phyloP scores from a whole-genome alignment of 2,329 filamentous ascomycete species.

The Dothidotthia symphoricarpi region DNA sequence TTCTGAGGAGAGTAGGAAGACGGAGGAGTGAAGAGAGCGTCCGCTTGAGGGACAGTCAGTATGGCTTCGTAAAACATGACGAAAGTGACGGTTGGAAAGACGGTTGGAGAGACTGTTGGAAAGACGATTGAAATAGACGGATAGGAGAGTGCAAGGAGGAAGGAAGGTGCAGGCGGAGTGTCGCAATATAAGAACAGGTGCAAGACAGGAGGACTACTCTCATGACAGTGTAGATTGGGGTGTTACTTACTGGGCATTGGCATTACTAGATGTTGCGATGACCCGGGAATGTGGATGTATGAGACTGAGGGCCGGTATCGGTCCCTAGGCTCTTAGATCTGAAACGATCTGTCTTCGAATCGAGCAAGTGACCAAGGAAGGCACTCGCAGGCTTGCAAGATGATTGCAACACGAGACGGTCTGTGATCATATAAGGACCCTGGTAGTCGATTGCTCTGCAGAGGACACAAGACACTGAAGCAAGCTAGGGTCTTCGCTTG shows the following conservation, averaged over 20 bases:
- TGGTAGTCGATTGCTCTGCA: constrained; percentile 34
- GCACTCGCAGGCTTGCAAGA: constrained; percentile 31
- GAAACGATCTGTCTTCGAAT: constrained; percentile 39
- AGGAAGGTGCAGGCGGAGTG: constrained; percentile 5
- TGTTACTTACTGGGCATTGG: constrained; percentile 42
- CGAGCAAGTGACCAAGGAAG: constrained; percentile 39
- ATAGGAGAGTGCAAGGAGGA: constrained; percentile 8
- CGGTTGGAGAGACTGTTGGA: constrained; percentile 17
- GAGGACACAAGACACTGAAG: constrained; percentile 35
- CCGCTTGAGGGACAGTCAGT: constrained; percentile 45
- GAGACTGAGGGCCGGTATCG: constrained; percentile 35
- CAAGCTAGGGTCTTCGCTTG: constrained; percentile 34
- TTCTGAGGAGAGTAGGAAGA: constrained; percentile 44
- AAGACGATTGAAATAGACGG: constrained; percentile 16
- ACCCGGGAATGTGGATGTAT: constrained; percentile 37
- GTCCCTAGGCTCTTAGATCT: constrained; percentile 39
- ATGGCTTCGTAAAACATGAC: constrained; percentile 38
- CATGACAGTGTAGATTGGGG: constrained; percentile 33
- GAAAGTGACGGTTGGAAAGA: constrained; percentile 18
- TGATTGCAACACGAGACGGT: constrained; percentile 41
- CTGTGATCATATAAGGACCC: constrained; percentile 39
- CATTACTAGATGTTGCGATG: constrained; percentile 43
- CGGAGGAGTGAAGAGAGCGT: constrained; percentile 43
- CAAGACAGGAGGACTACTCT: constrained; percentile 21
- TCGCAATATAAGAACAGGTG: constrained; percentile 2